Evolutionary conservation across 768 basidiomycete genomes (phyloP), one percentile per base, ranked within the genome.

Genomic region (Amanita rubescens): DNA sequence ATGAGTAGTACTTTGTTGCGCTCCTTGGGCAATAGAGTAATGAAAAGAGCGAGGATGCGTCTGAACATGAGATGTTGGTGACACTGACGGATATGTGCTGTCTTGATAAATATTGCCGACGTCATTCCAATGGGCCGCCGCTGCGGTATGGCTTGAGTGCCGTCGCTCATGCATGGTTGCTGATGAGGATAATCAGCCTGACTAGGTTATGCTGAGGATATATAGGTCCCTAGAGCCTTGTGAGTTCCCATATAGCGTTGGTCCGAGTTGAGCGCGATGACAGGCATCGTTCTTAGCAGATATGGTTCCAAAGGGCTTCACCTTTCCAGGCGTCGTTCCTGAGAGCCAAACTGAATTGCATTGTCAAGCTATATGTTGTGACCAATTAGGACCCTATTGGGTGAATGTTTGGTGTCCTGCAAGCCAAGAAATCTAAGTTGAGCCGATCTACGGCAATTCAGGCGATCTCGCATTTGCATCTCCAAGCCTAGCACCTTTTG

Each of bases 341-440:
- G 52, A 53, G 43, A 53, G 52, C 52, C 52, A 53, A 53, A 53
- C 34, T 53, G 43, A 53, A 53, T 53, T 53, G 22, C 43, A 34
- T 53, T 52, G 42, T 52, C 39, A 53, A 38, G 22, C 32, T 53
- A 20, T 38, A 37, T 25, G 44, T 44, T 46, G 42, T 34, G 25
- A 46, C 30, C 43, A 53, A 53, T 53, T 53, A 53, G 43, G 37
- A 27, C 52, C 52, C 43, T 25, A 46, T 46, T 22, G 24, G 41
- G 41, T 30, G 19, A 39, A 43, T 43, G 41, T 52, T 43, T 43
- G 27, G 41, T 12, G 27, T 33, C 41, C 42, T 14, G 32, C 33
- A 33, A 45, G 15, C 38, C 38, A 42, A 30, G 42, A 34, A 42
- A 7, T 35, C 10, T 19, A 35, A 38, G 25, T 17, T 51, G n/a